Percentiles rank a stretch among this genome's conserved stretches.
These are phyloP conservation scores for Triticum turgidum DNA, from an alignment of 176 grass and related monocot species.

Conservation along the genomic window DNA sequence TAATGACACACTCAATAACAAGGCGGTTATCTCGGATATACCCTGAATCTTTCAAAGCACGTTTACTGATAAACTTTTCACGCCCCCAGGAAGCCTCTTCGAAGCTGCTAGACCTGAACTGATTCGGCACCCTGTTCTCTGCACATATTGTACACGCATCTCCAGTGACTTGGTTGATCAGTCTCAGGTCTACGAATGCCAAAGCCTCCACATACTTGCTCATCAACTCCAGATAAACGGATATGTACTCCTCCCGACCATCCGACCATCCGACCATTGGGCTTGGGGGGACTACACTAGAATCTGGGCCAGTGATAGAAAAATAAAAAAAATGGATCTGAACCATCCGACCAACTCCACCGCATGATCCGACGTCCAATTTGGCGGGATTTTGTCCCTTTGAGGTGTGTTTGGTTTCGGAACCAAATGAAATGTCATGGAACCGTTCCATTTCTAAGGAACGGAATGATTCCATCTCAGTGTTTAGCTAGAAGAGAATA, in stretches of 20 bases:
- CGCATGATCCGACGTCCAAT: too few relatives aligned
- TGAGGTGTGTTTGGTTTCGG: too few relatives aligned
- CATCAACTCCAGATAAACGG: conserved; percentile 2
- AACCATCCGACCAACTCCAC: too few relatives aligned
- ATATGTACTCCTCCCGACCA: neutral
- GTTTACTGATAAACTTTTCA: neutral
- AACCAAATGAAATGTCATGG: too few relatives aligned
- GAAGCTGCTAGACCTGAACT: neutral
- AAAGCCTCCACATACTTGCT: neutral
- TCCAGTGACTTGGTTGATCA: conserved; percentile 17
- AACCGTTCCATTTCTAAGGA: too few relatives aligned
- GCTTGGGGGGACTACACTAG: too few relatives aligned
- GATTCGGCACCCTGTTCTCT: neutral
- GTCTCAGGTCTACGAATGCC: conserved; percentile 4
- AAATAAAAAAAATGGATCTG: too few relatives aligned
- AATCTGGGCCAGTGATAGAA: too few relatives aligned
- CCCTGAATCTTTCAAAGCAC: conserved; percentile 16
- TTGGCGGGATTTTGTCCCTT: too few relatives aligned
- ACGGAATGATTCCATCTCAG: too few relatives aligned
- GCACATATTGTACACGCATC: neutral
- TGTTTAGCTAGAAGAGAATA: too few relatives aligned
- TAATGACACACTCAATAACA: conserved; percentile 28
- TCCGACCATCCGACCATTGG: too few relatives aligned
- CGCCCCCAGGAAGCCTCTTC: neutral
- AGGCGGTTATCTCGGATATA: conserved; percentile 25